Evolutionary conservation across 2,329 filamentous ascomycete genomes (phyloP), one percentile per base, ranked within the genome.

Genomic region (Akanthomyces uredinophilus): DNA sequence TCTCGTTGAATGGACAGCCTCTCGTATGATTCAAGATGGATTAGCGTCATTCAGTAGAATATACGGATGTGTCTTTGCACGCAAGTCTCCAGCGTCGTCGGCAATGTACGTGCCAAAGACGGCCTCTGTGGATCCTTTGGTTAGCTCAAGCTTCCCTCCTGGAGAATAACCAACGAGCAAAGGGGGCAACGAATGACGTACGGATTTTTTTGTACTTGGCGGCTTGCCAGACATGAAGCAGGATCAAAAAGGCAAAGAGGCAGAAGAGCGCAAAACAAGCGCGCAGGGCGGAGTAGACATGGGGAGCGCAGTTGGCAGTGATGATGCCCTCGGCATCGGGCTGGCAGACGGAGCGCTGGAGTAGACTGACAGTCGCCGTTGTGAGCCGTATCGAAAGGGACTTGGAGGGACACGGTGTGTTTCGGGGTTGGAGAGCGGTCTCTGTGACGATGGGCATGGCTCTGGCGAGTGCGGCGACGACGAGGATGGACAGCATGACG

Each of bases 191-290:
- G 27, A 41, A 16, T 4, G 4, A 49, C 54, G n/a, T 44, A 60
- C 61, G 41, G 18, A 63, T 46, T 51, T 29, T 63, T 44, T 54
- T 50, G 11, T 54, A 60, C 20, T 24, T 51, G 14, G 56, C 56
- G 2, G 50, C 61, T 43, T 63, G 61, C 41, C 55, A 55, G 47
- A 63, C 27, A 16, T 63, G 61, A 8, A 63, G 5, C 7, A 55
- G 29, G 29, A 63, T 29, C 2, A 63, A n/a, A 13, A 63, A 35
- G 22, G 20, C 14, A 46, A 63, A 63, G 7, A 63, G 47, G 20
- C 49, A 37, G 18, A 49, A 49, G n/a, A 63, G 20, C 10, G 61
- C 61, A 10, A 60, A 27, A 43, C 16, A 16, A 7, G 61, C 61
- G 39, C 61, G 49, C 16, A 56, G 32, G 10, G 24, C 18, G 8